Evolutionary conservation across 106 monocot species (phyloP).

Genomic region (Phalaenopsis aphrodite): DNA sequence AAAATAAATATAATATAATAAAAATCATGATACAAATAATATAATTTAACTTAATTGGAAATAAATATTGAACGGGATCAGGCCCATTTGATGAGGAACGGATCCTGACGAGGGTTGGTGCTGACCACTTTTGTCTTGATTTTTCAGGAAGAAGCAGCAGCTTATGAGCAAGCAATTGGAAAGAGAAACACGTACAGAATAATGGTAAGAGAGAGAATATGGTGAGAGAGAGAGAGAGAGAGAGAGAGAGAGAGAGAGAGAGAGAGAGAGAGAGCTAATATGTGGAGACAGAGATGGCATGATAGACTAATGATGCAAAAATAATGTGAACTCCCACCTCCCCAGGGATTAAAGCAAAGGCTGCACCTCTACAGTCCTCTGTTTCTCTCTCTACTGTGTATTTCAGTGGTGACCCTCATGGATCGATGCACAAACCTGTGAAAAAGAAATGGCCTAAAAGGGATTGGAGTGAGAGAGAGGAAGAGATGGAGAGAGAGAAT

Average conservation of each 20-base stretch:
- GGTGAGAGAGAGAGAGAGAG: not conserved
- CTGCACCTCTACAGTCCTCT: not conserved
- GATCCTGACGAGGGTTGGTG: not conserved
- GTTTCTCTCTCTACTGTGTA: slow-evolving; percentile 1
- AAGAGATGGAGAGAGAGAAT: too few species aligned
- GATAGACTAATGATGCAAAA: not conserved
- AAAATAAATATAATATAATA: too few species aligned
- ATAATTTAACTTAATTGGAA: too few species aligned
- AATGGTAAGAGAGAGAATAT: not conserved
- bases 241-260: not conserved
- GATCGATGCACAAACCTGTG: not conserved
- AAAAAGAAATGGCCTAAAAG: not conserved
- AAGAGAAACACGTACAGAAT: not conserved
- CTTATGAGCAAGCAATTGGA: not conserved
- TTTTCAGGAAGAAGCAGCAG: too few species aligned
- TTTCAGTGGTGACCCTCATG: not conserved
- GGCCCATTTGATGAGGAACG: not conserved
- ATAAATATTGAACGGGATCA: not conserved
- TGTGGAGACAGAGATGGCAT: not conserved
- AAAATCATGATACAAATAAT: too few species aligned
- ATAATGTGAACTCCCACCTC: not conserved
- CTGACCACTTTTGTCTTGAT: not conserved
- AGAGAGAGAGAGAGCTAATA: not conserved
- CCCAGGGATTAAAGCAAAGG: not conserved
- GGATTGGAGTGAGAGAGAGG: not conserved